phyloP scores from a whole-genome alignment of 352 stramenopile species.

The Albugo candida region DNA sequence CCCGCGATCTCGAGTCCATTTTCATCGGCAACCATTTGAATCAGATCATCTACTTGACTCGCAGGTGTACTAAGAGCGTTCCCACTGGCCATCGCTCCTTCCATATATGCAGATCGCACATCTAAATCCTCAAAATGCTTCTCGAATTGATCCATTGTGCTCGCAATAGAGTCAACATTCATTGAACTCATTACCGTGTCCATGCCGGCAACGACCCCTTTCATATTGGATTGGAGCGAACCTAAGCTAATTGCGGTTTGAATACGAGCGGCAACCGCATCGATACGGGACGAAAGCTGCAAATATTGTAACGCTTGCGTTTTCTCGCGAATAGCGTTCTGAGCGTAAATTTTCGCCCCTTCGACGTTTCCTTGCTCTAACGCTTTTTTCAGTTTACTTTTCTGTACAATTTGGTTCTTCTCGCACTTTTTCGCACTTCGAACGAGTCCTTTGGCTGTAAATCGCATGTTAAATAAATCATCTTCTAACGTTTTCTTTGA shows the following conservation, averaged over 20 bases:
- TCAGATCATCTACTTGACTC: slow-evolving; percentile 94
- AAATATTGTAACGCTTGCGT: slow-evolving; percentile 90
- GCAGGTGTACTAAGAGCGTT: slow-evolving; percentile 90
- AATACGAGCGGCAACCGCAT: slow-evolving; percentile 89
- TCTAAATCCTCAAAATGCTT: slow-evolving; percentile 98
- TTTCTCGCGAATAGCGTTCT: slow-evolving; percentile 75
- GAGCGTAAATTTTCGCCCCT: slow-evolving; percentile 94
- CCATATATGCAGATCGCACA: slow-evolving; percentile 95
- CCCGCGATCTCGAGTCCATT: slow-evolving; percentile 91
- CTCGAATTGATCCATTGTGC: slow-evolving; percentile 98
- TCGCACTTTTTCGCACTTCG: slow-evolving; percentile 93
- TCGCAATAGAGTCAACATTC: slow-evolving; percentile 94
- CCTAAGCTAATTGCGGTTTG: slow-evolving; percentile 94
- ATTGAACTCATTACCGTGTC: slow-evolving; percentile 91
- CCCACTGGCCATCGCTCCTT: slow-evolving; percentile 91
- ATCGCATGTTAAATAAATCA: slow-evolving; percentile 82
- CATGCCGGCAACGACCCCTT: slow-evolving; percentile 93
- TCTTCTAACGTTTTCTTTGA: slow-evolving; percentile 74
- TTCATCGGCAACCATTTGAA: slow-evolving; percentile 95
- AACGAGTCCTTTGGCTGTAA: slow-evolving; percentile 78
- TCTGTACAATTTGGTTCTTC: slow-evolving; percentile 90
- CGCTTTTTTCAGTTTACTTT: slow-evolving; percentile 93
- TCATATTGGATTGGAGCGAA: slow-evolving; percentile 90
- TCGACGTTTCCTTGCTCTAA: slow-evolving; percentile 94
- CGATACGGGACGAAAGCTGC: slow-evolving; percentile 88